Percentiles rank a stretch among this genome's conserved stretches.
Conservation (phyloP, 2,329 filamentous ascomycete genomes). For the Ceratocystis colombiana region DNA sequence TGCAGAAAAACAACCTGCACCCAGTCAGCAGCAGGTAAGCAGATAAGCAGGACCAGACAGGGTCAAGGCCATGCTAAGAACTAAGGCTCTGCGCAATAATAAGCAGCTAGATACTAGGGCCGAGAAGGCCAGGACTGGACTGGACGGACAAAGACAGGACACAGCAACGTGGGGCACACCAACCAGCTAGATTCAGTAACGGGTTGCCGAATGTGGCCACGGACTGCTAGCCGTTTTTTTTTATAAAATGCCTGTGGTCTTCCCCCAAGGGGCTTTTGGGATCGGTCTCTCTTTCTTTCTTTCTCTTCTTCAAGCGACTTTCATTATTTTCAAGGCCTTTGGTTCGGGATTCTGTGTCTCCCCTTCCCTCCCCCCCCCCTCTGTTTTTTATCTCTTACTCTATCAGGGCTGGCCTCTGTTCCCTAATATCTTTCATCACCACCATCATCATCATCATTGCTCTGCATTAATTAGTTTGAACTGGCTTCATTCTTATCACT, state of each 20-base stretch:
- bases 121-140: accelerated
- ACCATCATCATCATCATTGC: not conserved
- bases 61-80: no score
- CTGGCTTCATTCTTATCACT: slow-evolving; percentile 18
- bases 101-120: no score
- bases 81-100: no score
- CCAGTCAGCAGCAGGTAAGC: no score
- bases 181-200: no score
- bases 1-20: no score
- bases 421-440: slow-evolving; percentile 29
- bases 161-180: no score
- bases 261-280: not conserved
- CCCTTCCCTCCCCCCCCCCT: slow-evolving; percentile 33
- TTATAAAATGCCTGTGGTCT: not conserved
- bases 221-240: not conserved
- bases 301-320: slow-evolving; percentile 53
- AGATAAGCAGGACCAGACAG: no score
- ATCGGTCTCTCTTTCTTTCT: slow-evolving; percentile 35
- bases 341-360: slow-evolving; percentile 41
- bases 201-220: no score
- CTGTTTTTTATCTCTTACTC: slow-evolving; percentile 25
- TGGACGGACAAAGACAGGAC: no score
- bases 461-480: slow-evolving; percentile 24
- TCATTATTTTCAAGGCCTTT: slow-evolving; percentile 43
- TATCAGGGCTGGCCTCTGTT: slow-evolving; percentile 47